Conservation (phyloP, 176 grass and related monocot genomes). For the Hyparrhenia diplandra region DNA sequence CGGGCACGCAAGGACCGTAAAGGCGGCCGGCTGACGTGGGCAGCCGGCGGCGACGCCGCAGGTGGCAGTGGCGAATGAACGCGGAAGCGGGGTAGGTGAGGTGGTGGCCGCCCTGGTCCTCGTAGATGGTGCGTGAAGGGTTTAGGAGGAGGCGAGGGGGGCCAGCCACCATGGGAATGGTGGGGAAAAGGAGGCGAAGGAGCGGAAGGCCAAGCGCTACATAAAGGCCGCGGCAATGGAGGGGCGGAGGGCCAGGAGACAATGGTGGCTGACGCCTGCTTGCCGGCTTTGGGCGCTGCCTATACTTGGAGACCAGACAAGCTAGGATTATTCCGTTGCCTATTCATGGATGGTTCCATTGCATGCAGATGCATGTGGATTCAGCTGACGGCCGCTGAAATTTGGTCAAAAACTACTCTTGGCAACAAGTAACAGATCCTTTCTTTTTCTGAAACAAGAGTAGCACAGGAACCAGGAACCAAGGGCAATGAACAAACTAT, state of each 20-base stretch:
- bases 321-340: background rate
- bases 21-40: background rate
- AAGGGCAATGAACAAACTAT: background rate
- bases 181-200: constrained; percentile 14
- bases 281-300: background rate
- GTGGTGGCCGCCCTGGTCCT: constrained; percentile 46
- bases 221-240: background rate
- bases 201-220: background rate
- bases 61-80: background rate
- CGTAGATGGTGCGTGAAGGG: constrained; percentile 18
- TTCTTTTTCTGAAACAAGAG: background rate
- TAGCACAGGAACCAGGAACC: background rate
- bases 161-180: constrained; percentile 33
- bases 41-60: constrained; percentile 3
- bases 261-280: constrained; percentile 5
- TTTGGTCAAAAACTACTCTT: background rate
- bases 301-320: constrained; percentile 36
- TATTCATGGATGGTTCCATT: constrained; percentile 16
- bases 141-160: constrained; percentile 37
- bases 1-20: background rate
- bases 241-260: constrained; percentile 24
- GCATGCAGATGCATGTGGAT: background rate
- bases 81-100: background rate
- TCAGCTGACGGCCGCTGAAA: background rate
- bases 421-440: background rate